Evolutionary conservation across 1,284 basidiomycete genomes (phyloP), one percentile per base, ranked within the genome.

Genomic region (Tilletiaria anomala): DNA sequence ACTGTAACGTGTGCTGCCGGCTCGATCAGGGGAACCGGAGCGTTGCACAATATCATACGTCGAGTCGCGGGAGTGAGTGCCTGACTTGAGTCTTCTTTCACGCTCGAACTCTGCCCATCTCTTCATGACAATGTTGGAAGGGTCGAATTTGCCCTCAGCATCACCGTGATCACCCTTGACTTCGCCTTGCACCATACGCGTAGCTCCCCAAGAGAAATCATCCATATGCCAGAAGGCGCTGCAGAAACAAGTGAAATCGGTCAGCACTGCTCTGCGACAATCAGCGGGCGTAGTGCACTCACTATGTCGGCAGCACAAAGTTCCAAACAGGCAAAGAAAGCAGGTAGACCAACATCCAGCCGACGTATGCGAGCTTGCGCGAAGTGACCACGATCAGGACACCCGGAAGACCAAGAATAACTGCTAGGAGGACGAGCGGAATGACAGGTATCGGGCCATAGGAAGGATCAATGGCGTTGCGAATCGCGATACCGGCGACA

Each of bases 31-130:
- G 21, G 56, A 55, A 11, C 47, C 53, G 16, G 47, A 41, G 31
- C 59, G 50, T 32, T 45, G 54, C 39, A 45, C 51, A 26, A 59
- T 51, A 40, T 84, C 80, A 59, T 77, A 77, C 51, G 63, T 61
- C 24, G 84, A 87, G 63, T 93, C 88, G 49, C 82, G 75, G 14
- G 83, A 85, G 52, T 80, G 77, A 6, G 76, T 78, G 14, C 86
- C 86, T 56, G 71, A 81, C 76, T 80, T 87, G 83, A 85, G 94
- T 50, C 89, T 75, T 52, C 91, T 73, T 58, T 96, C 93, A 40
- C 91, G 76, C 72, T 97, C 93, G 68, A 93, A 97, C 70, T 97
- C 93, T 37, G 80, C 85, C 91, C 91, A 97, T 37, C 87, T 78
- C 74, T 96, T 97, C 93, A 96, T 96, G 31, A 91, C 82, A 61